Conservation (phyloP, 768 basidiomycete species). For the Ramaria rubella region DNA sequence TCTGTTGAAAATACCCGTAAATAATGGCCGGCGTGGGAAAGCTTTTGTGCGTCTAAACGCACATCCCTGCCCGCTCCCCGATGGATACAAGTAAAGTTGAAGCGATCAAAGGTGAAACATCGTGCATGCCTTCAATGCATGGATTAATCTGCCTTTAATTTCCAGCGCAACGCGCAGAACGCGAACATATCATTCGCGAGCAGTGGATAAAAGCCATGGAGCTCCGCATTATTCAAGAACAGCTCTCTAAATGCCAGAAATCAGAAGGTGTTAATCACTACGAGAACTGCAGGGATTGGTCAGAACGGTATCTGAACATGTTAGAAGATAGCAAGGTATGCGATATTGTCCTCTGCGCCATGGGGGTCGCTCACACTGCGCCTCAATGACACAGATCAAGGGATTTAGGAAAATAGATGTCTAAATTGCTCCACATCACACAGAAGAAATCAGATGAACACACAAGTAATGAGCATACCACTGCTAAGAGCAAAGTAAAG, state of each 20-base stretch:
- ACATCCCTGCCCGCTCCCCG: too few relatives aligned
- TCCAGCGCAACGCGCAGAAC: conserved; percentile 24
- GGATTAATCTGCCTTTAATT: not conserved
- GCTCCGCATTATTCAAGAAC: conserved; percentile 77
- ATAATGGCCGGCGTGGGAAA: too few relatives aligned
- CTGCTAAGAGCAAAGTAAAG: conserved; percentile 2
- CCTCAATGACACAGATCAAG: conserved; percentile 50
- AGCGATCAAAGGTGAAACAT: not conserved
- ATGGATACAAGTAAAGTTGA: not conserved
- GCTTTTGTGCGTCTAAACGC: too few relatives aligned
- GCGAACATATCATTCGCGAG: conserved; percentile 77
- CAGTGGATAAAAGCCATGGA: conserved; percentile 96
- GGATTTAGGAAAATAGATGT: conserved; percentile 78
- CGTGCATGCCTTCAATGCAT: not conserved
- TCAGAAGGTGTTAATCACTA: conserved; percentile 89
- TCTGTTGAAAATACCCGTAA: too few relatives aligned
- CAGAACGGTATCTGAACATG: conserved; percentile 77
- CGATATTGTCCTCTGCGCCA: conserved; percentile 12
- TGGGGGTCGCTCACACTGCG: not conserved
- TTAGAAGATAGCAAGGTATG: conserved; percentile 75
- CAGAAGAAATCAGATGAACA: conserved; percentile 1
- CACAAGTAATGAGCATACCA: not conserved
- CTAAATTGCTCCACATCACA: conserved; percentile 18
- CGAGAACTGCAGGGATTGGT: conserved; percentile 80
- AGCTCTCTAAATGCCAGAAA: conserved; percentile 84